These are phyloP conservation scores for Thymus quinquecostatus DNA, from an alignment of 257 asterid species.

Conservation along the genomic window DNA sequence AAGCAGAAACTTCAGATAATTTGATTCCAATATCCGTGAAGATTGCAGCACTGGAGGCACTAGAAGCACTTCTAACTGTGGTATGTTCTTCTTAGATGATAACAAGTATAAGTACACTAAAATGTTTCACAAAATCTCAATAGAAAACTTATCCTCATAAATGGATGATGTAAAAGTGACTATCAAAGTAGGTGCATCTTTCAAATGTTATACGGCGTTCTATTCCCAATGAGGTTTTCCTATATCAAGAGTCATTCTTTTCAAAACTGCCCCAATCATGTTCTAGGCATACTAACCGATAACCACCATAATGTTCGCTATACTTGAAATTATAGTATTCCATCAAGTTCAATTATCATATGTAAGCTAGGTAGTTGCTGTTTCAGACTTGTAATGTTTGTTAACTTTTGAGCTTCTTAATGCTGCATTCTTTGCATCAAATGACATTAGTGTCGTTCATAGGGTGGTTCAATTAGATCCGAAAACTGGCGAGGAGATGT, in stretches of 20 bases:
- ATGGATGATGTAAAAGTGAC: background rate
- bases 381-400: background rate
- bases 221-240: background rate
- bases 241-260: conserved; percentile 14
- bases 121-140: conserved; percentile 6
- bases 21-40: conserved; percentile 54
- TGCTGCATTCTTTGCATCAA: conserved; percentile 24
- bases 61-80: conserved; percentile 78
- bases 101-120: background rate
- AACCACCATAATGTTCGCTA: background rate
- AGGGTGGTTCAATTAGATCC: conserved; percentile 83
- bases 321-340: background rate
- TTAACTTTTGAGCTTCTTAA: background rate
- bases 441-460: conserved; percentile 21
- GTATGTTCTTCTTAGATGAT: conserved; percentile 43
- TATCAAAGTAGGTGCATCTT: conserved; percentile 2
- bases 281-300: background rate
- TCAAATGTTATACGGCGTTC: background rate
- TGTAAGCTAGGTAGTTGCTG: background rate
- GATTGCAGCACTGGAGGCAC: conserved; percentile 83
- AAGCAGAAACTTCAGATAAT: conserved; percentile 41
- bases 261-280: background rate
- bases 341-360: background rate
- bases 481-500: conserved; percentile 71
- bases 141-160: background rate